Conservation (phyloP, 129 eudicot genomes). For the Flaveria ramosissima region DNA sequence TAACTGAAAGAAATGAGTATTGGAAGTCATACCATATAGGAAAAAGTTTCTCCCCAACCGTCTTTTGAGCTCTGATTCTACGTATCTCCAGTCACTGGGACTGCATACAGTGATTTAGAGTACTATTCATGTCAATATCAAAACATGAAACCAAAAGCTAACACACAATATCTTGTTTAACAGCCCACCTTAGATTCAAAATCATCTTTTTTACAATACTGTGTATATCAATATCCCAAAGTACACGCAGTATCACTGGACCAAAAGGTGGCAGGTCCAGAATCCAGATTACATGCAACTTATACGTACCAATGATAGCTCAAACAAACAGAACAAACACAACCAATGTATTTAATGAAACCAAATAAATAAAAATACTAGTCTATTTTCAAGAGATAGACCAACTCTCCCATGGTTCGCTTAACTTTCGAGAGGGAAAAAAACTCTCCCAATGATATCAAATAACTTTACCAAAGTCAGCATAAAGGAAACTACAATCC, state of each 20-base stretch:
- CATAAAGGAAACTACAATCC: too few relatives aligned
- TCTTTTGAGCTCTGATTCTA: slow-evolving; percentile 83
- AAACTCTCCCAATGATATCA: too few relatives aligned
- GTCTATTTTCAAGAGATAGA: too few relatives aligned
- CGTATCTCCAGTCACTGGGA: slow-evolving; percentile 95
- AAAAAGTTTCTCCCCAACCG: slow-evolving; percentile 82
- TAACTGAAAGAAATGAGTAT: neutral
- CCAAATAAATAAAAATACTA: neutral
- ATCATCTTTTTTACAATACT: neutral
- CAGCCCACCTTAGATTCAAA: neutral
- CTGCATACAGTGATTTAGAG: slow-evolving; percentile 46
- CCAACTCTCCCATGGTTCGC: too few relatives aligned
- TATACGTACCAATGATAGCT: neutral
- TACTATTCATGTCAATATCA: slow-evolving; percentile 9
- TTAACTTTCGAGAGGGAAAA: too few relatives aligned
- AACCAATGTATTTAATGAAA: neutral
- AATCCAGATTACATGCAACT: neutral
- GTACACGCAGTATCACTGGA: neutral
- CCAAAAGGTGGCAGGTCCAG: neutral
- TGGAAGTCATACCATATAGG: slow-evolving; percentile 58
- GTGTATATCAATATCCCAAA: neutral
- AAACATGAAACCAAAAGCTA: slow-evolving; percentile 18
- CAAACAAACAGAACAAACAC: slow-evolving; percentile 7
- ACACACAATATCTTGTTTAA: neutral
- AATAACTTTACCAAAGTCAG: too few relatives aligned